These are phyloP conservation scores for Pythium apleroticum DNA, from an alignment of 352 stramenopile genomes.

Conservation along the genomic window DNA sequence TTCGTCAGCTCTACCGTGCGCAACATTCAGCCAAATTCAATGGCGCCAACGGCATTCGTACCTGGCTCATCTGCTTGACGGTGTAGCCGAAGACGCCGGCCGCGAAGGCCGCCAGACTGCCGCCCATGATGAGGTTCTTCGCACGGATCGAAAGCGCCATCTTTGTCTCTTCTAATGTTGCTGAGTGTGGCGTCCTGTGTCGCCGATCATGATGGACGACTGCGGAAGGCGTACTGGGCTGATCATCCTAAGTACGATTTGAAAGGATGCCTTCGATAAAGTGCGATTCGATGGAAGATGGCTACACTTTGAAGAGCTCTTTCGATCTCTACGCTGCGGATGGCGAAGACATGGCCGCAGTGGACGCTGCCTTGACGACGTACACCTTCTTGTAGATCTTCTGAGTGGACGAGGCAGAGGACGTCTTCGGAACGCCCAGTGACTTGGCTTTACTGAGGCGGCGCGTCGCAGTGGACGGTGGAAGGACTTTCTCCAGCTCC, in stretches of 20 bases:
- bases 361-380: constrained; percentile 27
- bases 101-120: constrained; percentile 63
- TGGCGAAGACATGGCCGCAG: constrained; percentile 12
- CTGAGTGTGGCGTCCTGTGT: neutral
- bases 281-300: constrained; percentile 10
- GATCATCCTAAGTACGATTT: constrained; percentile 9
- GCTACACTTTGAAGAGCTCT: constrained; percentile 12
- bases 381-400: constrained; percentile 36
- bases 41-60: constrained; percentile 18
- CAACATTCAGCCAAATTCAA: neutral
- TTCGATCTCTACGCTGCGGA: constrained; percentile 22
- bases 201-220: constrained; percentile 21
- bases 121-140: constrained; percentile 78
- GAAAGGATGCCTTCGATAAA: constrained; percentile 15
- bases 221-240: neutral
- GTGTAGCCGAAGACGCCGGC: constrained; percentile 73
- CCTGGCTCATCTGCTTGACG: constrained; percentile 79
- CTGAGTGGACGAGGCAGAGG: neutral
- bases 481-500: neutral
- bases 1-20: neutral
- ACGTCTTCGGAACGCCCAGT: neutral
- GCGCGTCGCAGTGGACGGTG: constrained; percentile 4
- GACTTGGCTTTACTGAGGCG: constrained; percentile 22
- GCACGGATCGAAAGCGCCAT: constrained; percentile 70
- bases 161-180: constrained; percentile 8